These are phyloP conservation scores for Saccharum hybrid DNA, from an alignment of 202 grass and related monocot species.

Conservation along the genomic window DNA sequence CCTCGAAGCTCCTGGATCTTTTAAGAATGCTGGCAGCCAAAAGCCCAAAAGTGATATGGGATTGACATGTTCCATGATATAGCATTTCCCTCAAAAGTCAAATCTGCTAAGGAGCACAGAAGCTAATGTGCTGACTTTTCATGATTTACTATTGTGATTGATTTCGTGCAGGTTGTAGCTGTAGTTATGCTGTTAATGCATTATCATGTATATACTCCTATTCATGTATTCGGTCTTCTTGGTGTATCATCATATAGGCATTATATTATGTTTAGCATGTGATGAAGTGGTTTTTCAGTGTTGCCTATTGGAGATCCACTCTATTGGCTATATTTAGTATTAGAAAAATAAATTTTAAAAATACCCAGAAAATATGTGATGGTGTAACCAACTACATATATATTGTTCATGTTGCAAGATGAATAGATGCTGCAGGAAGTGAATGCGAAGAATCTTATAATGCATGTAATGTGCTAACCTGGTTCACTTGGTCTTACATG, in stretches of 20 bases:
- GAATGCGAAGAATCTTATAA: not conserved
- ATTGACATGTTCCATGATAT: slow-evolving; percentile 4
- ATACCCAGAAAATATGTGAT: not conserved
- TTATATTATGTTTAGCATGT: not conserved
- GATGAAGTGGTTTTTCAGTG: not conserved
- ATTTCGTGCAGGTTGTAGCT: not conserved
- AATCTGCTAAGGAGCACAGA: not conserved
- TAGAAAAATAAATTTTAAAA: not conserved
- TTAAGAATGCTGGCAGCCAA: no score
- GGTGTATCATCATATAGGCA: not conserved
- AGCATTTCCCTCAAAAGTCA: not conserved
- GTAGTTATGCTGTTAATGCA: not conserved
- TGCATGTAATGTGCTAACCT: slow-evolving; percentile 27
- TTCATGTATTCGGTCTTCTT: not conserved
- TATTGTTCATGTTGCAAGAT: not conserved
- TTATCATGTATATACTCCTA: slow-evolving; percentile 11
- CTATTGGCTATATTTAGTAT: slow-evolving; percentile 17
- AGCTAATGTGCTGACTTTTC: not conserved
- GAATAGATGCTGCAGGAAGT: not conserved
- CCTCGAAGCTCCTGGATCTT: slow-evolving; percentile 22
- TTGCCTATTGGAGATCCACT: slow-evolving; percentile 1
- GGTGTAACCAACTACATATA: slow-evolving; percentile 10
- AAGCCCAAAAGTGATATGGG: slow-evolving; percentile 5
- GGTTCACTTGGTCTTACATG: slow-evolving; percentile 4
- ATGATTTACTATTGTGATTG: slow-evolving; percentile 14